Evolutionary conservation across 345 rosid species (phyloP).

Genomic region (Pistacia vera): DNA sequence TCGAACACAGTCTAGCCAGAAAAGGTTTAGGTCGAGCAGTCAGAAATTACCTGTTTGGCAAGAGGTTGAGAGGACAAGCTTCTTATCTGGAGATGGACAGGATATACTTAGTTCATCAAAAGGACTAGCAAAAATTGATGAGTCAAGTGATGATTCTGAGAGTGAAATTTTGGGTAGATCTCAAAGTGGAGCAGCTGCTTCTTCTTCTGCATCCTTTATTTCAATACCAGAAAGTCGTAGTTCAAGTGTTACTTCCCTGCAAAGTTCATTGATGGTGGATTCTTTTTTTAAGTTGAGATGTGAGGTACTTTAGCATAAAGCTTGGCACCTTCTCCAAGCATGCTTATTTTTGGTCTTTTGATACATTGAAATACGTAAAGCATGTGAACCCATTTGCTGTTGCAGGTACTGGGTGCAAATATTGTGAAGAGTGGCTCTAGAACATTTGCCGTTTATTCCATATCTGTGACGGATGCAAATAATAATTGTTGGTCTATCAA

Average conservation of each 20-base stretch:
- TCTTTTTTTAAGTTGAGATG: constrained; percentile 87
- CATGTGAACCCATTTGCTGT: constrained; percentile 31
- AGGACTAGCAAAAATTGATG: constrained; percentile 44
- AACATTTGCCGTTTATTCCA: constrained; percentile 91
- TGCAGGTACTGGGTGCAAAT: constrained; percentile 97
- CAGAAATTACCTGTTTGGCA: constrained; percentile 61
- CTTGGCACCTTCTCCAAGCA: constrained; percentile 16
- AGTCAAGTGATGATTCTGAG: constrained; percentile 76
- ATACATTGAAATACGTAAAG: constrained; percentile 16
- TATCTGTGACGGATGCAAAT: constrained; percentile 86
- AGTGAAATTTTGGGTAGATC: constrained; percentile 58
- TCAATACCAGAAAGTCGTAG: constrained; percentile 46
- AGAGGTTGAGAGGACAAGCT: constrained; percentile 80
- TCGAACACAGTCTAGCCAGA: constrained; percentile 58
- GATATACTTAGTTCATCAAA: constrained; percentile 52
- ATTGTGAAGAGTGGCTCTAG: constrained; percentile 88
- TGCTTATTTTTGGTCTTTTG: constrained; percentile 20
- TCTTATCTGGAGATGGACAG: constrained; percentile 82
- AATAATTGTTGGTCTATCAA: constrained; percentile 95
- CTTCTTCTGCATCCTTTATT: constrained; percentile 57
- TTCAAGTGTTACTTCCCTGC: constrained; percentile 42
- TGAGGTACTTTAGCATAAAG: constrained; percentile 62
- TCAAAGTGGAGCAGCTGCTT: constrained; percentile 70
- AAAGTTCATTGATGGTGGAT: constrained; percentile 63
- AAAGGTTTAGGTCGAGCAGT: constrained; percentile 59